Evolutionary conservation across 2,329 filamentous ascomycete species (phyloP), one percentile per base, ranked within the genome.

Genomic region (Ascochyta koolunga): DNA sequence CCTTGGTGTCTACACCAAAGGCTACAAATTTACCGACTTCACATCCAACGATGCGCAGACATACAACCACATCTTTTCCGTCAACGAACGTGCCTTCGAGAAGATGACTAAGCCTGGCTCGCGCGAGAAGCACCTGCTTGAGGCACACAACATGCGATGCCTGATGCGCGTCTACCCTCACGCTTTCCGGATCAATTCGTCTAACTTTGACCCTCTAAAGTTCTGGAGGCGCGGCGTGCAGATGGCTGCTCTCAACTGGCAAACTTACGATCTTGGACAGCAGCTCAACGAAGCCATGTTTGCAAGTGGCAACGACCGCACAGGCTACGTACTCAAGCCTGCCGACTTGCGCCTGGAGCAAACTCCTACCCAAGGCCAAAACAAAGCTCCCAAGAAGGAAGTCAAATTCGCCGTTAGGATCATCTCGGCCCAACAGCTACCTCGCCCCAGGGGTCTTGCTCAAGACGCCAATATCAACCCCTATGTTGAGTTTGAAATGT

Each of bases 281-380:
- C 93, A 98, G 71, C 83, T 98, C 74, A 98, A 98, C 72, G 90
- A 95, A 64, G 95, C 95, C 68, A 98, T 99, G 95, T 99, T 97
- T 71, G 89, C 92, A 40, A 90, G 91, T 53, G 91, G 91, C 37
- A 88, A 84, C 11, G 95, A 97, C 76, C 86, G 87, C 50, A 90
- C 90, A 2, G 95, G 95, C 38, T 99, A 98, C 68, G 92, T 98
- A 13, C 83, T 97, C 47, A 99, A 99, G 78, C 93, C 95, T 18
- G 84, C 87, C 31, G 90, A 93, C 70, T 86, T 96, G 58, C 89
- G 93, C 63, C 70, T 66, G 38, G 64, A 69, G 41, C 67, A 67
- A 16, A 62, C 56, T 6, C 61, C 66, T 22, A 66, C 63, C 6
- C 76, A 87, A 50, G 83, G 83, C 15, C 79, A 81, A 36, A 73